Evolutionary conservation across 2,329 filamentous ascomycete species (phyloP).

Genomic region (Fusarium circinatum): DNA sequence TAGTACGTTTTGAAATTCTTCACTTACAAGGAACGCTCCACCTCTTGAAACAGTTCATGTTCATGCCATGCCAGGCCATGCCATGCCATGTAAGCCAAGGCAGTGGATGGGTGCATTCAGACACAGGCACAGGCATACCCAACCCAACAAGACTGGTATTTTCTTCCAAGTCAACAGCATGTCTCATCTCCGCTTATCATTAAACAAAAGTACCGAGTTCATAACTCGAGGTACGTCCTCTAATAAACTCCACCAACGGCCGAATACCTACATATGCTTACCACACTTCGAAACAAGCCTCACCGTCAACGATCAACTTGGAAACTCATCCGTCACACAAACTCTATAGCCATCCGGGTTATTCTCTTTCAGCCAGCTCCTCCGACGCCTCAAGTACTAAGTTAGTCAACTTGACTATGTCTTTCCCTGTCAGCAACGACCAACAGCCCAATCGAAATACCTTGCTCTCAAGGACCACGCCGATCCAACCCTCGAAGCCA

Average conservation of each 20-base stretch:
- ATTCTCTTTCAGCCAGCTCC: slow-evolving; percentile 37
- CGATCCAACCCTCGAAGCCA: slow-evolving; percentile 29
- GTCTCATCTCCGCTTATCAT: background rate
- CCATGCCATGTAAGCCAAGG: slow-evolving; percentile 24
- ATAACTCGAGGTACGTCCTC: background rate
- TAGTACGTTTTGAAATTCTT: slow-evolving; percentile 1
- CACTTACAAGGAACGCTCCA: background rate
- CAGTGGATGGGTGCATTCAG: slow-evolving; percentile 24
- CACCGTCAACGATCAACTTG: slow-evolving; percentile 17
- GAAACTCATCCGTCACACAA: background rate
- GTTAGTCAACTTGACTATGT: background rate
- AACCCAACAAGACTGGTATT: background rate
- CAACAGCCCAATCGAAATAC: slow-evolving; percentile 16
- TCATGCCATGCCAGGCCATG: slow-evolving; percentile 21
- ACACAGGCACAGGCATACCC: background rate
- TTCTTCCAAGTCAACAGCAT: slow-evolving; percentile 1
- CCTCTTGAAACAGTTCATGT: slow-evolving; percentile 37
- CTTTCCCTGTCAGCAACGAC: slow-evolving; percentile 20
- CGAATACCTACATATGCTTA: background rate
- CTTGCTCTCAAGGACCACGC: slow-evolving; percentile 10
- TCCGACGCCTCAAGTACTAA: slow-evolving; percentile 36
- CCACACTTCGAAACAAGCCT: slow-evolving; percentile 18
- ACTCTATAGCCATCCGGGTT: slow-evolving; percentile 15
- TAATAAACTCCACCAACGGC: slow-evolving; percentile 8
- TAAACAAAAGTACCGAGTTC: background rate